These are phyloP conservation scores for Skeletonema marinoi DNA, from an alignment of 108 stramenopile species.

Conservation along the genomic window DNA sequence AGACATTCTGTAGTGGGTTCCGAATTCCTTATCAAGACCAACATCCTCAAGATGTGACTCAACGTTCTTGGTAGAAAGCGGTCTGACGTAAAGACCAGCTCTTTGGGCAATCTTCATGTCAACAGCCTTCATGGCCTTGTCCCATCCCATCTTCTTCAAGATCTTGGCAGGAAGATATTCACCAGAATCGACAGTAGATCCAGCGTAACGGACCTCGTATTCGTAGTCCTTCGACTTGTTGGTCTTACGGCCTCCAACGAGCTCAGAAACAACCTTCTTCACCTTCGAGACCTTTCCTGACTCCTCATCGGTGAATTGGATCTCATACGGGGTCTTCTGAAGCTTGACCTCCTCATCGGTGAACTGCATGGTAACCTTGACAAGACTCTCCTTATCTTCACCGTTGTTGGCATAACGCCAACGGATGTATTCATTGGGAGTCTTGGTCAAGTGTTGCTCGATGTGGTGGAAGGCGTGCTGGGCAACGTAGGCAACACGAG, in stretches of 20 bases:
- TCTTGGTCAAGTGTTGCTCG: constrained; percentile 96
- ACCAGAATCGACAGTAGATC: constrained; percentile 84
- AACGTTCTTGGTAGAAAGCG: constrained; percentile 97
- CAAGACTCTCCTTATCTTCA: constrained; percentile 98
- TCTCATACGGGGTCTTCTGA: constrained; percentile 95
- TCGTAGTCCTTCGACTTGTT: constrained; percentile 97
- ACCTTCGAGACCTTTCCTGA: constrained; percentile 94
- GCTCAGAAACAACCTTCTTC: constrained; percentile 96
- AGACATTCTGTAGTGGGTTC: constrained; percentile 98
- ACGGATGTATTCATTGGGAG: constrained; percentile 99
- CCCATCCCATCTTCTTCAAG: constrained; percentile 99
- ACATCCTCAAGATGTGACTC: constrained; percentile 98
- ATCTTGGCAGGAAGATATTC: constrained; percentile 91
- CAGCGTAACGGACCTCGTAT: constrained; percentile 95
- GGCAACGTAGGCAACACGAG: constrained; percentile 98
- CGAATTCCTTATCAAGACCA: constrained; percentile 97
- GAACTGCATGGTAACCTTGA: constrained; percentile 97
- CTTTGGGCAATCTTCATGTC: constrained; percentile 97
- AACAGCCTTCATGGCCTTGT: constrained; percentile 98
- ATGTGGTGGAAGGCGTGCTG: constrained; percentile 99
- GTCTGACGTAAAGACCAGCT: constrained; percentile 92
- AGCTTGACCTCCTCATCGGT: constrained; percentile 91
- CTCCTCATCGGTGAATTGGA: constrained; percentile 94
- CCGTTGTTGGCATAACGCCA: constrained; percentile 99
- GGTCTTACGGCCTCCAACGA: constrained; percentile 95